Conservation (phyloP, 2,329 filamentous ascomycete genomes). For the Furcasterigmium sp. region DNA sequence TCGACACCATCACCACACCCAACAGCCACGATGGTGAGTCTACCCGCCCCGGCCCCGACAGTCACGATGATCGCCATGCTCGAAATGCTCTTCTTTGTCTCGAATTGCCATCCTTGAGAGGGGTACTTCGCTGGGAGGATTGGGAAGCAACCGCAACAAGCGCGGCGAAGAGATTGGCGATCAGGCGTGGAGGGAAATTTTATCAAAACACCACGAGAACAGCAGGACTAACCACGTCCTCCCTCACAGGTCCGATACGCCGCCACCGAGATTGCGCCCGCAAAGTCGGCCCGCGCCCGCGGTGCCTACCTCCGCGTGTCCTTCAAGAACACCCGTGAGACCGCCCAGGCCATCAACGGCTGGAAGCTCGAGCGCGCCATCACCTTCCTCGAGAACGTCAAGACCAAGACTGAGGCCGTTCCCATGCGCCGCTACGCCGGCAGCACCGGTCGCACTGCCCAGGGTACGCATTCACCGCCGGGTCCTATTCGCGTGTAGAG, state of each 20-base stretch:
- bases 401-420: constrained; percentile 94
- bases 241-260: constrained; percentile 83
- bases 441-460: constrained; percentile 89
- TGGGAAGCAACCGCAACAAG: constrained; percentile 1
- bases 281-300: constrained; percentile 95
- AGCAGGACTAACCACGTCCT: constrained; percentile 12
- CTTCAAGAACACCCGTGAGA: constrained; percentile 99
- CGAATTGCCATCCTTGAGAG: too few relatives aligned
- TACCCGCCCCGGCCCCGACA: constrained; percentile 8
- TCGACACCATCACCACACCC: constrained; percentile 49
- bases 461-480: constrained; percentile 68
- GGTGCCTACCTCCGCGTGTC: constrained; percentile 98
- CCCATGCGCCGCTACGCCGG: constrained; percentile 98
- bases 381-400: constrained; percentile 96
- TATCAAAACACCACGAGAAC: background rate
- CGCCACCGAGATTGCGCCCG: constrained; percentile 77
- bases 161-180: constrained; percentile 15
- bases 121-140: too few relatives aligned
- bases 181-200: background rate
- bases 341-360: constrained; percentile 98
- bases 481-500: background rate
- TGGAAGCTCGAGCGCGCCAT: constrained; percentile 96
- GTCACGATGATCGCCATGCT: too few relatives aligned
- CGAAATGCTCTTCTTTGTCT: too few relatives aligned
- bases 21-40: constrained; percentile 55